Conservation (phyloP, 2,329 filamentous ascomycete genomes). For the Trichoderma simmonsii region DNA sequence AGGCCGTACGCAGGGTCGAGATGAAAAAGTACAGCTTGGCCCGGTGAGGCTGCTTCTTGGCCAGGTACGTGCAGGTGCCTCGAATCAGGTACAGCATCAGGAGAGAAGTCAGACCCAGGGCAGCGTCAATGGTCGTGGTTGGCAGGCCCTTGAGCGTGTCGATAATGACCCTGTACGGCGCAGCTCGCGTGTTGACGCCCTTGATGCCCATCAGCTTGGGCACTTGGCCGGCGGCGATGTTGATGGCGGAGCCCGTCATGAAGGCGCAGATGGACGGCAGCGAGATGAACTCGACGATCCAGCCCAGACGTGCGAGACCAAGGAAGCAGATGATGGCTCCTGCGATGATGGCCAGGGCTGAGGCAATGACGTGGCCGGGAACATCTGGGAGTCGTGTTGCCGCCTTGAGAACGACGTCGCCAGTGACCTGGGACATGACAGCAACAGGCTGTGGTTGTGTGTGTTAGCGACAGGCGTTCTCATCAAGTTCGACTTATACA, state of each 20-base stretch:
- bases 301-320: conserved; percentile 50
- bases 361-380: conserved; percentile 43
- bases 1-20: conserved; percentile 73
- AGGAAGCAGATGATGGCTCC: conserved; percentile 49
- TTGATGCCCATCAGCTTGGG: conserved; percentile 50
- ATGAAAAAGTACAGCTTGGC: conserved; percentile 75
- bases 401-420: conserved; percentile 44
- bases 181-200: conserved; percentile 47
- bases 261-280: conserved; percentile 52
- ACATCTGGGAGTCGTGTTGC: conserved; percentile 38
- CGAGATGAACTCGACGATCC: conserved; percentile 54
- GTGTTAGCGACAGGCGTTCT: background rate
- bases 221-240: conserved; percentile 49
- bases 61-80: conserved; percentile 57
- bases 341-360: conserved; percentile 46
- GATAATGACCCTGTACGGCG: conserved; percentile 50
- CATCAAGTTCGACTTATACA: background rate
- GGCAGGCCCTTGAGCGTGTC: conserved; percentile 47
- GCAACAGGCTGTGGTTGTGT: conserved; percentile 44
- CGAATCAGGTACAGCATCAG: conserved; percentile 67
- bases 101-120: conserved; percentile 68
- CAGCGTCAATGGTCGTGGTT: conserved; percentile 61
- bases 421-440: conserved; percentile 52
- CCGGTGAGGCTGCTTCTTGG: conserved; percentile 62
- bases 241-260: conserved; percentile 53